A percentile compares a stretch with the other conserved stretches of the same genome.
Evolutionary conservation across 78 protist species (phyloP).

Genomic region (Cyanophora paradoxa): DNA sequence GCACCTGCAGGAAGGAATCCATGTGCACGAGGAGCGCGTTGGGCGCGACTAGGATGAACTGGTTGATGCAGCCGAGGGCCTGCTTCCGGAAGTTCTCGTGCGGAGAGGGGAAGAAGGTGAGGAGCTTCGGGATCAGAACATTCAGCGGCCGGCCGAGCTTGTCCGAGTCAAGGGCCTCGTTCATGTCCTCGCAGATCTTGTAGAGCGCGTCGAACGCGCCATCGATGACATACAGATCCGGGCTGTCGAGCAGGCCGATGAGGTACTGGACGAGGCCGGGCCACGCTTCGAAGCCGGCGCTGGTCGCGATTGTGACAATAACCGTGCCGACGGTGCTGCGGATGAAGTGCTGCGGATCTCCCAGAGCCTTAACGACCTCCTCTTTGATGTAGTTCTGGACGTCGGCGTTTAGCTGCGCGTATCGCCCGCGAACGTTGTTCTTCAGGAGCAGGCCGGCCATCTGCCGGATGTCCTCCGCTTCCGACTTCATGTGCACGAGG

Average conservation of each 20-base stretch:
- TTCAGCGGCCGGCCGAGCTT: background rate
- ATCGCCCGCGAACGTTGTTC: constrained; percentile 1
- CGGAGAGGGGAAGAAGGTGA: background rate
- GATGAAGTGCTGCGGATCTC: background rate
- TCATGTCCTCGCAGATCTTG: constrained; percentile 27
- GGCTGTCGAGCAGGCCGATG: background rate
- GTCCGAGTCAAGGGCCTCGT: background rate
- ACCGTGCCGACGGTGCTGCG: background rate
- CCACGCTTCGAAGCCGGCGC: background rate
- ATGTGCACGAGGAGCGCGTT: background rate
- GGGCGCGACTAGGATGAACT: constrained; percentile 4
- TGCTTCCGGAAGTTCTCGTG: background rate
- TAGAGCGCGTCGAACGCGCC: constrained; percentile 5
- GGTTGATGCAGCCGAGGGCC: constrained; percentile 19
- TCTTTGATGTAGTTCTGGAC: constrained; percentile 9
- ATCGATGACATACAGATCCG: background rate
- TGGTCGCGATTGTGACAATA: background rate
- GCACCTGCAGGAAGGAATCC: background rate
- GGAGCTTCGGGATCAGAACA: background rate
- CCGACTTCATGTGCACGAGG: background rate
- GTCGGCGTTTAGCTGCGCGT: background rate
- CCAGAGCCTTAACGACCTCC: background rate
- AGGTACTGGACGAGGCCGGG: background rate
- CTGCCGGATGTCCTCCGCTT: background rate
- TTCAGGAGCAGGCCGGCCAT: constrained; percentile 20